Percentiles rank a stretch among this genome's conserved stretches.
phyloP scores from a whole-genome alignment of 108 stramenopile genomes.

The Pseudonitzschia multiseries region DNA sequence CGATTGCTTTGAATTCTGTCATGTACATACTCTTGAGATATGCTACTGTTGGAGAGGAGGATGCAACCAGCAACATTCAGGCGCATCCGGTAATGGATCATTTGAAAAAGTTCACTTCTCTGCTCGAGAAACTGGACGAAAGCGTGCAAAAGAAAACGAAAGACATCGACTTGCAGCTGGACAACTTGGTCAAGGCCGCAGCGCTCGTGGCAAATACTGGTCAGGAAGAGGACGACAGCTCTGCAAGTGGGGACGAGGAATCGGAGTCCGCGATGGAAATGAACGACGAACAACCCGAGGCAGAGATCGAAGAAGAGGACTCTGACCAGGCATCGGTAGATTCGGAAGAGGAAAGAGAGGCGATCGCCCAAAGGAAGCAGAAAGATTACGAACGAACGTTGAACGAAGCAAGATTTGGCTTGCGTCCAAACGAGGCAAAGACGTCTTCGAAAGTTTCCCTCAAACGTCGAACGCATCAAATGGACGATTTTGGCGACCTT shows the following conservation, averaged over 20 bases:
- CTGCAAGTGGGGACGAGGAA: not conserved
- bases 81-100: conserved; percentile 81
- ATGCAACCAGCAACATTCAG: conserved; percentile 35
- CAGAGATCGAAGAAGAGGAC: conserved; percentile 12
- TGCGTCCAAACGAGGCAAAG: conserved; percentile 63
- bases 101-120: conserved; percentile 60
- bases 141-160: conserved; percentile 53
- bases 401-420: conserved; percentile 73
- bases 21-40: conserved; percentile 79
- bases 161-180: conserved; percentile 55
- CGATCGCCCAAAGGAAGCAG: conserved; percentile 13
- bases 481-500: conserved; percentile 55
- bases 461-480: conserved; percentile 23
- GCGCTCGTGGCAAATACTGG: conserved; percentile 39
- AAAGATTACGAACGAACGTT: conserved; percentile 23
- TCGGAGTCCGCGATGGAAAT: not conserved
- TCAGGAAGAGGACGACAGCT: conserved; percentile 4
- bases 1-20: conserved; percentile 68
- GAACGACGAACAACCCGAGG: not conserved
- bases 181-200: conserved; percentile 70
- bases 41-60: conserved; percentile 26
- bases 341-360: conserved; percentile 31
- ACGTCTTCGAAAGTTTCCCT: conserved; percentile 1
- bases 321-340: not conserved
- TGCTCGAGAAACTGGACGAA: conserved; percentile 58